A percentile compares a stretch with the other conserved stretches of the same genome.
phyloP scores from a whole-genome alignment of 2,329 filamentous ascomycete species.

The Penicillium janthinellum region DNA sequence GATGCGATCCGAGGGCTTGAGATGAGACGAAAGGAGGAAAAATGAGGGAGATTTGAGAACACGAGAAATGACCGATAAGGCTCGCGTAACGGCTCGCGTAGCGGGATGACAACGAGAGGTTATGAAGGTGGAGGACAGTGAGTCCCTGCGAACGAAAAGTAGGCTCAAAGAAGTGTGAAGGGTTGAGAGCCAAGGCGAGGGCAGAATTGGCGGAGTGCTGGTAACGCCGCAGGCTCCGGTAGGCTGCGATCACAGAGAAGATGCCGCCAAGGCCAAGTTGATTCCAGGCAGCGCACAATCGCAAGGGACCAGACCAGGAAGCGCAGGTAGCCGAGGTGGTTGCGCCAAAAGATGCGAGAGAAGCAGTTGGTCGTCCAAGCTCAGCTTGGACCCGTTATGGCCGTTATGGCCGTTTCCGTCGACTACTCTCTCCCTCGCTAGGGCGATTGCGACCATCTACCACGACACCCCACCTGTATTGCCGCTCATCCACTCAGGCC shows the following conservation, averaged over 20 bases:
- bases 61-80: background rate
- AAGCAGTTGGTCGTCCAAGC: background rate
- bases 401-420: conserved; percentile 26
- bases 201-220: background rate
- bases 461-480: background rate
- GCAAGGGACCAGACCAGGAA: background rate
- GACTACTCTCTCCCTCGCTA: background rate
- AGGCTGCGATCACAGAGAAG: background rate
- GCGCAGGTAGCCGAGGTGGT: background rate
- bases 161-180: background rate
- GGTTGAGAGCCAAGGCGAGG: background rate
- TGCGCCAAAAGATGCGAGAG: conserved; percentile 4
- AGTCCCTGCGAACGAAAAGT: background rate
- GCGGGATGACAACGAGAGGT: background rate
- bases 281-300: conserved; percentile 5
- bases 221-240: background rate
- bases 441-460: conserved; percentile 8
- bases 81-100: too few relatives aligned
- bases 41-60: background rate
- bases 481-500: background rate
- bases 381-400: conserved; percentile 6
- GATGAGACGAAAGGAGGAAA: background rate
- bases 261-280: conserved; percentile 13
- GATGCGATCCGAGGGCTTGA: too few relatives aligned
- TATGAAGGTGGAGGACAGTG: background rate